A percentile compares a stretch with the other conserved stretches of the same genome.
Evolutionary conservation across 192 early-diverging fungal genomes (phyloP).

Genomic region (Coemansia asiatica): DNA sequence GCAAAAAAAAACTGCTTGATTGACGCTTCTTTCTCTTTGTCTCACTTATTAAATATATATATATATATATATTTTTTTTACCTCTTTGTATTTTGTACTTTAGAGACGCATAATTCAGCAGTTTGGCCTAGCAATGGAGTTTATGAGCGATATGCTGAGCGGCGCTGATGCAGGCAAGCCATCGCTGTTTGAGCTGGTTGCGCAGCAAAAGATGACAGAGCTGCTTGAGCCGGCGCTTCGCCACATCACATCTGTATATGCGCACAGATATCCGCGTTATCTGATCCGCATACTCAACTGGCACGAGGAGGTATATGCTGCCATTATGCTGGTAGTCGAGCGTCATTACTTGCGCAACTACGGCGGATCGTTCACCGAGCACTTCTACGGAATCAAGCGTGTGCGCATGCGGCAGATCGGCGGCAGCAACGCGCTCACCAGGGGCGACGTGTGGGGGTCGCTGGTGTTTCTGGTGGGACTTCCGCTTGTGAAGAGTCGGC

Average conservation of each 20-base stretch:
- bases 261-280: slow-evolving; percentile 84
- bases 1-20: neutral
- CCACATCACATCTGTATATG: slow-evolving; percentile 83
- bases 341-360: slow-evolving; percentile 80
- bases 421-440: slow-evolving; percentile 46
- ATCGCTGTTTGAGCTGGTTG: slow-evolving; percentile 87
- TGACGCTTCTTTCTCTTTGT: neutral
- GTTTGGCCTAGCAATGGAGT: slow-evolving; percentile 64
- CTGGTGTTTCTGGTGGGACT: slow-evolving; percentile 67
- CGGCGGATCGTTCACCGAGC: slow-evolving; percentile 83
- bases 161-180: slow-evolving; percentile 74
- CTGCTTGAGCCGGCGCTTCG: slow-evolving; percentile 82
- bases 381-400: slow-evolving; percentile 88
- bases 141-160: slow-evolving; percentile 78
- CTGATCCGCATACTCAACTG: slow-evolving; percentile 72
- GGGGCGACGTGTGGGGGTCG: slow-evolving; percentile 61
- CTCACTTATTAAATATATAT: neutral
- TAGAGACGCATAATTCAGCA: neutral
- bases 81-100: neutral
- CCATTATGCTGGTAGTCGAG: slow-evolving; percentile 79
- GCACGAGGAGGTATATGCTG: slow-evolving; percentile 81
- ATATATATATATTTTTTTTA: neutral
- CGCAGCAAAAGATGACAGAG: slow-evolving; percentile 79
- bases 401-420: slow-evolving; percentile 56
- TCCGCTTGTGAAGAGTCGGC: slow-evolving; percentile 72